These are phyloP conservation scores for Haberlea rhodopensis DNA, from an alignment of 257 asterid genomes.

Conservation along the genomic window DNA sequence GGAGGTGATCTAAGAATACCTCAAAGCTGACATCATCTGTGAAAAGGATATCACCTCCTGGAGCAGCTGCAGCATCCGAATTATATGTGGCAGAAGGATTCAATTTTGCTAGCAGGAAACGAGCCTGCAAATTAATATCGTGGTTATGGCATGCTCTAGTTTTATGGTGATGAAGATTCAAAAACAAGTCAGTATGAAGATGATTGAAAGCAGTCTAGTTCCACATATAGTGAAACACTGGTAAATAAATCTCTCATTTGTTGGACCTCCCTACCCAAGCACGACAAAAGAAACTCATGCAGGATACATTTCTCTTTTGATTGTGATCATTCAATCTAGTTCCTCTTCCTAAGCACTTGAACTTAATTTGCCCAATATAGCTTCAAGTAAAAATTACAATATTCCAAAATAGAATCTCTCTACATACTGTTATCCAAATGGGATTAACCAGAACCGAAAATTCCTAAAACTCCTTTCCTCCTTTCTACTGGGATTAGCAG, in stretches of 20 bases:
- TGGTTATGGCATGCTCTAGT: constrained; percentile 16
- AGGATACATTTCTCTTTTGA: not conserved
- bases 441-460: not conserved
- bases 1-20: constrained; percentile 96
- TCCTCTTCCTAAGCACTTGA: constrained; percentile 8
- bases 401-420: not conserved
- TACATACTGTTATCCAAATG: not conserved
- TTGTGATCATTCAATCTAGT: not conserved
- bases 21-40: constrained; percentile 98
- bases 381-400: too few relatives aligned
- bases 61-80: constrained; percentile 57
- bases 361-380: not conserved
- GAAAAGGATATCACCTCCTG: constrained; percentile 86
- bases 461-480: not conserved
- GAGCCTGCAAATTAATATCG: constrained; percentile 60
- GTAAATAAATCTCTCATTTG: constrained; percentile 1
- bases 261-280: not conserved
- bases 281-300: constrained; percentile 20
- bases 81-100: constrained; percentile 96
- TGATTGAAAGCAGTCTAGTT: constrained; percentile 10
- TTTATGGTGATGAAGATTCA: constrained; percentile 12
- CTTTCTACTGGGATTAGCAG: constrained; percentile 4
- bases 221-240: not conserved
- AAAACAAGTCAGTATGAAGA: constrained; percentile 17
- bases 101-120: constrained; percentile 91